Evolutionary conservation across 257 asterid genomes (phyloP).

Genomic region (Schizonepeta tenuifolia): DNA sequence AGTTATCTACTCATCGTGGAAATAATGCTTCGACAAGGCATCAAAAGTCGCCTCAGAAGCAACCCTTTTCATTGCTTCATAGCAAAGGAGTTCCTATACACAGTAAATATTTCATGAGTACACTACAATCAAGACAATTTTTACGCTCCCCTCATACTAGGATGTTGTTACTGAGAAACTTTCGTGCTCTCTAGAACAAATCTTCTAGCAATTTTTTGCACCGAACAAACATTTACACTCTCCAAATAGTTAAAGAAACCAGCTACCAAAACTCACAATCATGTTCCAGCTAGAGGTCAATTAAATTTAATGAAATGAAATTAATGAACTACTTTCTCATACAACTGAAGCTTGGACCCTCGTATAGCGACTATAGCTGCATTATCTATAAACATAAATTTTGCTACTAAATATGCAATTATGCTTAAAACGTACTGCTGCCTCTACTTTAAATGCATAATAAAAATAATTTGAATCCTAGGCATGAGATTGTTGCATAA

Average conservation of each 20-base stretch:
- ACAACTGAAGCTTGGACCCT: background rate
- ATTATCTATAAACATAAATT: background rate
- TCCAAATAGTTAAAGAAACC: conserved; percentile 12
- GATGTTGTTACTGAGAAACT: background rate
- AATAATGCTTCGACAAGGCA: background rate
- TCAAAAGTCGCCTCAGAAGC: background rate
- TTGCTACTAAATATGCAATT: background rate
- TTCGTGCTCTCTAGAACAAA: background rate
- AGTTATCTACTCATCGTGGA: background rate
- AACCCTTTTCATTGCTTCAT: background rate
- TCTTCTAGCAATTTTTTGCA: background rate
- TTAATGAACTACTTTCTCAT: background rate
- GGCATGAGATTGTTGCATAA: background rate
- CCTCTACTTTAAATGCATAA: conserved; percentile 10
- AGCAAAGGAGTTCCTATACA: background rate
- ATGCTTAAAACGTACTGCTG: background rate
- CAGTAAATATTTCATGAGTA: background rate
- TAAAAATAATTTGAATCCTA: conserved; percentile 15
- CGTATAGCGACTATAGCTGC: background rate
- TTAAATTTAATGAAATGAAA: background rate
- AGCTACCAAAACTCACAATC: background rate
- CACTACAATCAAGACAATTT: background rate
- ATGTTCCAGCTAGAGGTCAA: background rate
- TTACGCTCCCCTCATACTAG: background rate
- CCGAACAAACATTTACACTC: background rate